Evolutionary conservation across 2,329 filamentous ascomycete species (phyloP).

Genomic region (Didymella pinodella): DNA sequence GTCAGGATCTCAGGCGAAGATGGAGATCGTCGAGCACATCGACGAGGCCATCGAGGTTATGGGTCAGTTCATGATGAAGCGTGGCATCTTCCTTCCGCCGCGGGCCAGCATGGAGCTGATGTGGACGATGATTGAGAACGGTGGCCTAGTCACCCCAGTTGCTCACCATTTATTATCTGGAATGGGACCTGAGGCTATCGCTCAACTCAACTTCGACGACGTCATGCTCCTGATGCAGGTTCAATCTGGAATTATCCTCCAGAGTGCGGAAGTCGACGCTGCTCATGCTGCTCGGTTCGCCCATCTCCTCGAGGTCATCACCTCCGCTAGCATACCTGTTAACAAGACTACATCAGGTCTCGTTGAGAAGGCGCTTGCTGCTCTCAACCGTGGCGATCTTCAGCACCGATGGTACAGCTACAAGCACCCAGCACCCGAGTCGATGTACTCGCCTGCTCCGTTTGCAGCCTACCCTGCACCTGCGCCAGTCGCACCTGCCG

Average conservation of each 20-base stretch:
- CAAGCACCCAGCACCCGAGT: constrained; percentile 56
- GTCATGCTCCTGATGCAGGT: constrained; percentile 69
- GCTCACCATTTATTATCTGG: constrained; percentile 68
- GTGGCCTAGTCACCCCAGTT: constrained; percentile 66
- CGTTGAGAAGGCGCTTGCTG: constrained; percentile 66
- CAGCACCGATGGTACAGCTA: constrained; percentile 67
- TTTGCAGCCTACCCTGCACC: constrained; percentile 59
- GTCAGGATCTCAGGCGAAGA: constrained; percentile 56
- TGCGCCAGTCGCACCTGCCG: constrained; percentile 61
- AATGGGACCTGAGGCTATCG: constrained; percentile 66
- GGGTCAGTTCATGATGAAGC: constrained; percentile 64
- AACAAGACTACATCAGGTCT: constrained; percentile 64
- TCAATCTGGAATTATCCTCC: constrained; percentile 61
- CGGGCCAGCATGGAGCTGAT: constrained; percentile 66
- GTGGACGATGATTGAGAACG: constrained; percentile 72
- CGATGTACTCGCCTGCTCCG: constrained; percentile 57
- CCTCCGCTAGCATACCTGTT: constrained; percentile 61
- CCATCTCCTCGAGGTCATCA: constrained; percentile 66
- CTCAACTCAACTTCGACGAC: constrained; percentile 61
- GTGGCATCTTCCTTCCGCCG: constrained; percentile 60
- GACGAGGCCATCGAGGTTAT: constrained; percentile 83
- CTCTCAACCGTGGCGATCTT: constrained; percentile 59
- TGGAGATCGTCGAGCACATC: constrained; percentile 76
- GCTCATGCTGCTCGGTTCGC: constrained; percentile 67
- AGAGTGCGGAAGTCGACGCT: constrained; percentile 59